phyloP scores from a whole-genome alignment of 306 rosid species.

The Quercus wislizeni region DNA sequence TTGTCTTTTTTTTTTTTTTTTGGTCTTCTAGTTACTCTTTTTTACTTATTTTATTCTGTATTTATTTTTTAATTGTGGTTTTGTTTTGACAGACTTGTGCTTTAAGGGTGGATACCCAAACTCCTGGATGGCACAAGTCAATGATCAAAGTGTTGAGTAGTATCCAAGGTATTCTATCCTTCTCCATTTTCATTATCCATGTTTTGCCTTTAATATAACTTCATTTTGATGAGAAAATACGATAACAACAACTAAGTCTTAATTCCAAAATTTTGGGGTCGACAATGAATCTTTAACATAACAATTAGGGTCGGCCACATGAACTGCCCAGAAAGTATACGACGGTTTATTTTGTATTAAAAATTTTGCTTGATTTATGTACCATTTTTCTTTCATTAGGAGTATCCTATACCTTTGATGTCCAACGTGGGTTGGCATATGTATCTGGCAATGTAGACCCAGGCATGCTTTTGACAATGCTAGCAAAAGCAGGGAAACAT shows the following conservation, averaged over 20 bases:
- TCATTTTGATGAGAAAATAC: background rate
- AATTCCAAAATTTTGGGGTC: too few relatives aligned
- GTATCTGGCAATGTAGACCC: conserved; percentile 3
- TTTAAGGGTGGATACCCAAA: too few relatives aligned
- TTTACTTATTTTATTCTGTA: too few relatives aligned
- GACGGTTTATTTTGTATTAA: too few relatives aligned
- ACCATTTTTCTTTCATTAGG: background rate
- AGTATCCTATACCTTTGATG: background rate
- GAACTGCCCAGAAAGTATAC: too few relatives aligned
- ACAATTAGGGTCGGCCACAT: too few relatives aligned
- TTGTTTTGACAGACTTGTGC: too few relatives aligned
- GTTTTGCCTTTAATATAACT: background rate
- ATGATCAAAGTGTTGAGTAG: background rate
- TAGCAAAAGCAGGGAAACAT: conserved; percentile 26
- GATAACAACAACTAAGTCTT: too few relatives aligned
- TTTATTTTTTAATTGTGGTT: background rate
- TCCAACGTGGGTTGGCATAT: background rate
- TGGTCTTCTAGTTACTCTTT: background rate
- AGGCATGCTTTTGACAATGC: background rate
- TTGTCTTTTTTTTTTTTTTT: background rate
- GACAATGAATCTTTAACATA: too few relatives aligned
- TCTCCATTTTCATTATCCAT: background rate
- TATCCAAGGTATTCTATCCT: background rate
- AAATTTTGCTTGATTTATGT: background rate
- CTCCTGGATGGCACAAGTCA: background rate